Evolutionary conservation across 2,329 filamentous ascomycete species (phyloP).

Genomic region (Aureobasidium mangrovei): DNA sequence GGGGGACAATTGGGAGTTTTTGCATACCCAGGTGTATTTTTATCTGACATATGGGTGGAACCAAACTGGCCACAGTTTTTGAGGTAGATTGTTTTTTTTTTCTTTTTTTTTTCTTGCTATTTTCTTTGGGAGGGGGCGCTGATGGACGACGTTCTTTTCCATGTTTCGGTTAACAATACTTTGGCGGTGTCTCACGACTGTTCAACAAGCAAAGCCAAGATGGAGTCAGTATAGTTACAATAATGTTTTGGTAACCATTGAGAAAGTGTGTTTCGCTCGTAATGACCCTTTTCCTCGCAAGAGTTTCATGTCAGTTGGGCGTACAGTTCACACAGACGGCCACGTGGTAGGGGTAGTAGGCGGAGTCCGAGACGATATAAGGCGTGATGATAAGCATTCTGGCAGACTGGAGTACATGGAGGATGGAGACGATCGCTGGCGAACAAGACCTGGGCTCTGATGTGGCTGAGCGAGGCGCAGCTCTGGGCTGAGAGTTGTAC

Average conservation of each 20-base stretch:
- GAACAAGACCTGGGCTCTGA: no score
- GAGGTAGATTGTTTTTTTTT: not conserved
- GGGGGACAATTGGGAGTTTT: not conserved
- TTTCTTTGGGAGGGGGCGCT: not conserved
- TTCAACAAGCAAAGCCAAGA: not conserved
- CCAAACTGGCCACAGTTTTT: not conserved
- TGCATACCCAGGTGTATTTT: conserved; percentile 7
- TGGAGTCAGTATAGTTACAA: conserved; percentile 1
- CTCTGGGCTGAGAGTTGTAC: no score
- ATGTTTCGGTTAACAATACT: not conserved
- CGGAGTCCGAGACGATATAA: no score
- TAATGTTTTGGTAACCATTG: not conserved
- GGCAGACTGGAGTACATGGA: no score
- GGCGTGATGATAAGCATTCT: no score
- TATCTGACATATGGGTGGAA: conserved; percentile 12
- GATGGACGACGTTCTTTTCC: not conserved
- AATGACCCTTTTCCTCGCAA: not conserved
- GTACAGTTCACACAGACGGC: no score
- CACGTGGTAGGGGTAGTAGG: no score
- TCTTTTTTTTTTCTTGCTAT: not conserved
- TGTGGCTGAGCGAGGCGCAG: no score
- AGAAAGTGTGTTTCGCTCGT: not conserved
- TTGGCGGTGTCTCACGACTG: conserved; percentile 11
- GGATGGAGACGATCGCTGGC: no score
- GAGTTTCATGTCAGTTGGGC: not conserved